phyloP scores from a whole-genome alignment of 768 basidiomycete species.

The Coprinellus aureogranulatus region DNA sequence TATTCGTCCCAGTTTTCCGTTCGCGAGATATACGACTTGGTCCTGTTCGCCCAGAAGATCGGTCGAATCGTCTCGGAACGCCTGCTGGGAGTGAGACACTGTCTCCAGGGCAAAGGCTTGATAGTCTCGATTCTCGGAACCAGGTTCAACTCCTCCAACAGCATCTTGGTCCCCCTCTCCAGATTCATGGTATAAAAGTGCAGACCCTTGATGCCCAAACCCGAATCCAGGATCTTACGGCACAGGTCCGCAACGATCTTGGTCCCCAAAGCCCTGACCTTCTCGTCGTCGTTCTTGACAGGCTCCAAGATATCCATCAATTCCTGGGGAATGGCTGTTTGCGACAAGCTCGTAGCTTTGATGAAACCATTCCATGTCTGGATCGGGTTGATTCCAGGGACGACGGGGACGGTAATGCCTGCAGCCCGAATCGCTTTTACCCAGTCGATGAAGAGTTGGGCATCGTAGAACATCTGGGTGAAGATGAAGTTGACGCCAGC shows the following conservation, averaged over 20 bases:
- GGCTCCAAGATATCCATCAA: constrained; percentile 81
- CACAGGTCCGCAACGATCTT: constrained; percentile 95
- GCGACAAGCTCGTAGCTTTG: constrained; percentile 75
- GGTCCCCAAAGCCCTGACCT: constrained; percentile 89
- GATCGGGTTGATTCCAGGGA: constrained; percentile 92
- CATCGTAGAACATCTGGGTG: constrained; percentile 98
- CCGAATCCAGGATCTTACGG: constrained; percentile 73
- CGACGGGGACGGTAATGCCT: constrained; percentile 85
- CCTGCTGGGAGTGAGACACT: constrained; percentile 91
- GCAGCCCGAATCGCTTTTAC: constrained; percentile 77
- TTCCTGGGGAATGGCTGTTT: constrained; percentile 72
- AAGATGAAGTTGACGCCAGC: constrained; percentile 92
- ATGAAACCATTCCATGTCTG: constrained; percentile 96
- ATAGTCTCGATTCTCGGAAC: constrained; percentile 87
- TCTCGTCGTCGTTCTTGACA: constrained; percentile 88
- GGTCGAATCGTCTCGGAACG: constrained; percentile 92
- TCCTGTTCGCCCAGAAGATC: constrained; percentile 98
- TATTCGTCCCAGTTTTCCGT: constrained; percentile 99
- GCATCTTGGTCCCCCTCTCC: constrained; percentile 92
- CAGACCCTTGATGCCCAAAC: constrained; percentile 81
- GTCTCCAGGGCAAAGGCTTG: constrained; percentile 96
- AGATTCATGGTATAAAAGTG: constrained; percentile 99
- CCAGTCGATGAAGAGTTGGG: constrained; percentile 89
- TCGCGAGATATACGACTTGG: constrained; percentile 91
- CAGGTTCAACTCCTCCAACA: constrained; percentile 87